Evolutionary conservation across 2,329 filamentous ascomycete species (phyloP), one percentile per base, ranked within the genome.

Genomic region (Xylaria sp.): DNA sequence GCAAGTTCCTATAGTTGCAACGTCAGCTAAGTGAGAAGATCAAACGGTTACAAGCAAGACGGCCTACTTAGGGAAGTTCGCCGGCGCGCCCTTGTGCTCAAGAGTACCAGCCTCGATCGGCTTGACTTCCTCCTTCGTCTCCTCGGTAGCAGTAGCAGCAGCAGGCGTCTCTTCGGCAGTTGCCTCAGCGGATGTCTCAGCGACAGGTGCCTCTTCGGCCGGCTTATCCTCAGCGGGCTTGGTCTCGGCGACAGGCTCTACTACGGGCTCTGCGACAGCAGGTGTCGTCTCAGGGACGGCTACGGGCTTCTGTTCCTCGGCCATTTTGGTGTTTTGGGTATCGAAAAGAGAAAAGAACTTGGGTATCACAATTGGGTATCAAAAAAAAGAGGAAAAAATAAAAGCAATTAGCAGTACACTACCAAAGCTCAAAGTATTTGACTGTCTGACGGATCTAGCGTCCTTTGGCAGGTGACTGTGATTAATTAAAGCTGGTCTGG

Each of bases 81-180:
- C 87, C 79, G 93, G 93, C 69, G 92, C 91, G 67, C 89, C 92
- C 90, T 98, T 97, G 91, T 97, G 93, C 81, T 92, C 92, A 63
- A 98, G 88, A 75, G 89, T 85, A 71, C 94, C 95, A 82, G 97
- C 94, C 80, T 92, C 91, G 71, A 95, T 86, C 70, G 92, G 91
- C 83, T 90, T 90, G 62, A 84, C 82, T 78, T 88, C 87, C 71
- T 85, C 82, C 75, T 83, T 82, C 40, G 81, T 79, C 78, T 84
- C 79, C 72, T 82, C 81, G n/a, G n/a, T n/a, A 42, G 81, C 80
- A 62, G 76, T 74, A 64, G 78, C 32, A 40, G 81, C 80, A 63
- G 76, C 75, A 63, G 78, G 72, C 81, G 72, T 70, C 55, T 75
- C 80, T 29, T 80, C 76, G 48, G 84, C 85, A 60, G 79, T 72